phyloP scores from a whole-genome alignment of 1,284 basidiomycete species.

The Neonothopanus nambi region DNA sequence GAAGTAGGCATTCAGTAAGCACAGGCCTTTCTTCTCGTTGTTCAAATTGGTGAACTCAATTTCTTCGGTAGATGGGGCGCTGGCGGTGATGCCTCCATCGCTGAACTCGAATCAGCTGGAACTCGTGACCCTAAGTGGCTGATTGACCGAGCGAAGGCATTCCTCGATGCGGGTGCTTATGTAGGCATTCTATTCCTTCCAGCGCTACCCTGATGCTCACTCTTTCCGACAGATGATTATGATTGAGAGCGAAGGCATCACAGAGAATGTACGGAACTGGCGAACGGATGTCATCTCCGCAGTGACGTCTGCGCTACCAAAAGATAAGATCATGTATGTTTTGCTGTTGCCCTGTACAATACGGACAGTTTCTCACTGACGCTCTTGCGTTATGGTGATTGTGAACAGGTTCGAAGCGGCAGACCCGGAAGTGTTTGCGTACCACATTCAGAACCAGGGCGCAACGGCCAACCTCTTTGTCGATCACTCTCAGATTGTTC shows the following conservation, averaged over 20 bases:
- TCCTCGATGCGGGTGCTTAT: conserved; percentile 42
- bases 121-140: conserved; percentile 45
- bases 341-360: background rate
- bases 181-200: conserved; percentile 10
- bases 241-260: conserved; percentile 51
- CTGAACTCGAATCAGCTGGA: conserved; percentile 41
- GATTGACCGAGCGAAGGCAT: conserved; percentile 42
- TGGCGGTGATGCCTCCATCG: conserved; percentile 39
- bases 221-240: conserved; percentile 35
- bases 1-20: conserved; percentile 40
- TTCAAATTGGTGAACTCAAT: too few species aligned
- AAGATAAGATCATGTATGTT: conserved; percentile 44
- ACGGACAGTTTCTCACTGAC: too few species aligned
- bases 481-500: conserved; percentile 48
- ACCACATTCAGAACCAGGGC: conserved; percentile 45
- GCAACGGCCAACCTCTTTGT: conserved; percentile 46
- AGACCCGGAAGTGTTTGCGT: conserved; percentile 36
- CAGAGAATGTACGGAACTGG: conserved; percentile 45
- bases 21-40: background rate
- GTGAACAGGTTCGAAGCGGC: conserved; percentile 42
- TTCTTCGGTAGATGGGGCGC: conserved; percentile 48
- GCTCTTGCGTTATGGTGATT: background rate
- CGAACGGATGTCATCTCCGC: conserved; percentile 46
- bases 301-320: conserved; percentile 40
- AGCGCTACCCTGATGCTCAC: background rate